Conservation (phyloP, 2,329 filamentous ascomycete genomes). For the Cordyceps tenuipes region DNA sequence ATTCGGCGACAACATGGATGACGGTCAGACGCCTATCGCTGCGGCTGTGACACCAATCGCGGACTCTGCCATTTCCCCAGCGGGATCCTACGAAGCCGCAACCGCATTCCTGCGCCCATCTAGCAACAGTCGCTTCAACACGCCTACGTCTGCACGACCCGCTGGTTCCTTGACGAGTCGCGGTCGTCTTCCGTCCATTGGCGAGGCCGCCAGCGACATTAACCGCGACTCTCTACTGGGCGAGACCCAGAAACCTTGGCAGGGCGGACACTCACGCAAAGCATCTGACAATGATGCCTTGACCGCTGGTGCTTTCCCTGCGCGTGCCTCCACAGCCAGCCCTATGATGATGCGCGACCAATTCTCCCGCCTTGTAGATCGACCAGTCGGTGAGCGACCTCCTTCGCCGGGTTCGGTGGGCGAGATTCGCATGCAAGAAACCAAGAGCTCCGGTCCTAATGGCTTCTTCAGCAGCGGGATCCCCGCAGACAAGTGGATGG, state of each 20-base stretch:
- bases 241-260: slow-evolving; percentile 14
- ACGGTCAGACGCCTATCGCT: slow-evolving; percentile 65
- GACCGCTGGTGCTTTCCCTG: slow-evolving; percentile 38
- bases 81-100: slow-evolving; percentile 50
- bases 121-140: slow-evolving; percentile 60
- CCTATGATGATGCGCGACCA: slow-evolving; percentile 53
- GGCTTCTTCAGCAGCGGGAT: slow-evolving; percentile 74
- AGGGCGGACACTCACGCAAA: slow-evolving; percentile 26
- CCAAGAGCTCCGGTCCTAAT: slow-evolving; percentile 51
- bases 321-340: slow-evolving; percentile 59
- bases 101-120: slow-evolving; percentile 62
- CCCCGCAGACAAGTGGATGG: slow-evolving; percentile 59
- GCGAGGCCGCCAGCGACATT: slow-evolving; percentile 41
- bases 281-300: slow-evolving; percentile 36
- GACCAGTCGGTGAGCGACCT: slow-evolving; percentile 34
- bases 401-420: slow-evolving; percentile 55
- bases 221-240: slow-evolving; percentile 21
- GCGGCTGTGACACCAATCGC: slow-evolving; percentile 83
- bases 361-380: slow-evolving; percentile 28
- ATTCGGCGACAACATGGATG: slow-evolving; percentile 51
- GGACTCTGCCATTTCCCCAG: slow-evolving; percentile 59
- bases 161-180: slow-evolving; percentile 46
- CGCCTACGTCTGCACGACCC: slow-evolving; percentile 54
- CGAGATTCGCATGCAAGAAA: slow-evolving; percentile 52
- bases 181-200: slow-evolving; percentile 68